Evolutionary conservation across 2,329 filamentous ascomycete genomes (phyloP).

Genomic region (Fusarium citri): DNA sequence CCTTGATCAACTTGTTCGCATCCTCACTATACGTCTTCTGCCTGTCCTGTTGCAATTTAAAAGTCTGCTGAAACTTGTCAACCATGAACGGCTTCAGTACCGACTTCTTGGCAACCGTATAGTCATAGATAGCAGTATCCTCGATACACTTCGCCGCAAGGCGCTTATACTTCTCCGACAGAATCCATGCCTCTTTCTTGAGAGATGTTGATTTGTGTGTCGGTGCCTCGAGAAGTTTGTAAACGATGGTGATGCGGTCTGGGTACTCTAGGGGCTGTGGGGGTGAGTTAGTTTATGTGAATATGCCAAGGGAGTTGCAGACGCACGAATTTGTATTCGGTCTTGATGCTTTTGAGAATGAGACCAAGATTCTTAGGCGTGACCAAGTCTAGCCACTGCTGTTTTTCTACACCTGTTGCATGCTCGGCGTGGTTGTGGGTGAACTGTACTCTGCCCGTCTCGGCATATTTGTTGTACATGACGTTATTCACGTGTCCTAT

Average conservation of each 20-base stretch:
- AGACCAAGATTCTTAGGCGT: constrained; percentile 21
- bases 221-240: constrained; percentile 23
- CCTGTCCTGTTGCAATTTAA: background rate
- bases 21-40: constrained; percentile 4
- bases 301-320: accelerated
- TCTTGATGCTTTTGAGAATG: constrained; percentile 34
- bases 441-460: constrained; percentile 26
- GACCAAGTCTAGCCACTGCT: constrained; percentile 22
- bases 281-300: accelerated
- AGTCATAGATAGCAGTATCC: constrained; percentile 34
- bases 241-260: constrained; percentile 23
- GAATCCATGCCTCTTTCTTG: constrained; percentile 30
- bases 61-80: constrained; percentile 25
- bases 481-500: constrained; percentile 35
- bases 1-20: background rate
- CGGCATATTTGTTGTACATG: constrained; percentile 37
- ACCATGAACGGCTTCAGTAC: constrained; percentile 34
- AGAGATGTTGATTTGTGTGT: constrained; percentile 28
- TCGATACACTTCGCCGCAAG: constrained; percentile 29
- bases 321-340: constrained; percentile 31
- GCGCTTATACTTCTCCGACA: constrained; percentile 24
- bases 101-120: constrained; percentile 11
- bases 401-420: constrained; percentile 4
- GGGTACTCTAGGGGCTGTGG: constrained; percentile 27
- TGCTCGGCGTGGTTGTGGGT: constrained; percentile 21